Evolutionary conservation across 2,329 filamentous ascomycete species (phyloP).

Genomic region (Aspergillus candidus): DNA sequence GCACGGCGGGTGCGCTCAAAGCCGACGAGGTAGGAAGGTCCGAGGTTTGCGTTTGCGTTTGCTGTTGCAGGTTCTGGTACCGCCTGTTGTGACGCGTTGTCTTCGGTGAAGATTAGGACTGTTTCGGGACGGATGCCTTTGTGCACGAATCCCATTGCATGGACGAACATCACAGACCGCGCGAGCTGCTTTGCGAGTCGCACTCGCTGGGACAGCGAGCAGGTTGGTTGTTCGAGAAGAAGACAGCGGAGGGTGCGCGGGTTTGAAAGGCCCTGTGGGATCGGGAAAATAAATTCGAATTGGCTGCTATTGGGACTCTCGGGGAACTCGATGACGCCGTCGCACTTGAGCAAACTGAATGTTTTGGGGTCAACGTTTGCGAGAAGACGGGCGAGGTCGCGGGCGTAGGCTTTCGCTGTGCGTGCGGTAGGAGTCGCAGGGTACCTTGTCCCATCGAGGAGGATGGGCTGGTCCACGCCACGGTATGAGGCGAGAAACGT

Average conservation of each 20-base stretch:
- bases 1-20: no score
- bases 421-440: no score
- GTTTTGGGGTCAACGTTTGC: conserved; percentile 9
- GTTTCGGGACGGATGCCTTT: conserved; percentile 33
- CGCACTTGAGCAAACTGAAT: conserved; percentile 18
- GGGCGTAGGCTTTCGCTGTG: not conserved
- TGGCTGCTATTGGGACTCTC: not conserved
- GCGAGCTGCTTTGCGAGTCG: conserved; percentile 24
- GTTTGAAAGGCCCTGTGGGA: no score
- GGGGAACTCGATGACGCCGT: conserved; percentile 10
- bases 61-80: no score
- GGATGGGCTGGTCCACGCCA: no score
- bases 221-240: conserved; percentile 12
- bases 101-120: conserved; percentile 19
- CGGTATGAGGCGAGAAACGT: no score
- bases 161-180: conserved; percentile 23
- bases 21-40: no score
- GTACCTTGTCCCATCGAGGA: no score
- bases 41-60: no score
- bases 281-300: no score
- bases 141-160: conserved; percentile 27
- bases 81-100: no score
- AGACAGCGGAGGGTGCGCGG: conserved; percentile 8
- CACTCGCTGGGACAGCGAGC: conserved; percentile 25
- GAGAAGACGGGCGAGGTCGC: not conserved